Evolutionary conservation across 75 land plant species (phyloP), one percentile per base, ranked within the genome.

Genomic region (Gnetum montanum): DNA sequence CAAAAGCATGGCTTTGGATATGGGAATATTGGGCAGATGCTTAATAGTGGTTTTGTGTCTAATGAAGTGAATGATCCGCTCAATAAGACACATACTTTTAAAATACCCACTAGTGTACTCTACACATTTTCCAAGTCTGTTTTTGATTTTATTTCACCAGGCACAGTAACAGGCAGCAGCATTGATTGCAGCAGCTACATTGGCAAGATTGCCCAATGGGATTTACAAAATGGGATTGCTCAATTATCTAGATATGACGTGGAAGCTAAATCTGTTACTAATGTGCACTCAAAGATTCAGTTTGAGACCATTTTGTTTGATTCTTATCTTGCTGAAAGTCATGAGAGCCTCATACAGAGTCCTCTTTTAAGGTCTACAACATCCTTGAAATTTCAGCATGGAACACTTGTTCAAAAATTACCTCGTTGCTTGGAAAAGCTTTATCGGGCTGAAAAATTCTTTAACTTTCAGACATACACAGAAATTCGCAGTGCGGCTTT

Each of bases 81-180:
- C n/a, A n/a, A n/a, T n/a, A n/a, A n/a, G n/a, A n/a, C n/a, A n/a
- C n/a, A n/a, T n/a, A n/a, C n/a, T n/a, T n/a, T n/a, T n/a, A n/a
- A n/a, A n/a, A n/a, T n/a, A n/a, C n/a, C n/a, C n/a, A n/a, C n/a
- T n/a, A n/a, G n/a, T n/a, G 23, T 33, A 12, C 0, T 20, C 34
- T 31, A 36, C 55, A 3, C 2, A 53, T 31, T 11, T 31, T 33
- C 55, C 34, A 53, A 8, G 36, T 53, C 55, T 53, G 20, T 33
- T 18, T 31, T 16, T 31, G 55, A 53, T 18, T 10, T 16, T 33
- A 5, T 53, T 12, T 33, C 25, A 31, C 25, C 25, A 18, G 22
- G 22, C 4, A 31, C 34, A 30, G 55, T 34, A 34, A 31, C 16
- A 20, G 18, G 12, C 34, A 11, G 31, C 16, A n/a, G 29, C 22